These are phyloP conservation scores for Geotrichum citri-aurantii DNA, from an alignment of 1,139 yeast species.

Conservation along the genomic window DNA sequence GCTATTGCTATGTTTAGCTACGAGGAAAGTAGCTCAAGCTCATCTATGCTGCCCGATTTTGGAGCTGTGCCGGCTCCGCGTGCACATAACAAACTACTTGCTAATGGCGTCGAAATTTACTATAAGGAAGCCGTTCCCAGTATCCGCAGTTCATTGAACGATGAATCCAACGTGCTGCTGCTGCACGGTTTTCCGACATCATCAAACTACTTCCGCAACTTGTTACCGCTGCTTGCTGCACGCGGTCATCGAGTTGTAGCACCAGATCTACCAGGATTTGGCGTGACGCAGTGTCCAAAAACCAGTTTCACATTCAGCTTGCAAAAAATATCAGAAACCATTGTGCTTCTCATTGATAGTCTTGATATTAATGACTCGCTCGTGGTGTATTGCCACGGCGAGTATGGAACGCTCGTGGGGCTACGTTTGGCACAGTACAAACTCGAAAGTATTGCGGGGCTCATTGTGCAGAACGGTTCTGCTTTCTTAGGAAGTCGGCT, in stretches of 20 bases:
- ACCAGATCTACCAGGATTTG: conserved; percentile 45
- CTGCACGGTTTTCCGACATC: conserved; percentile 45
- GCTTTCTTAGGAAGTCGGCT: conserved; percentile 30
- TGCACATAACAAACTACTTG: neutral
- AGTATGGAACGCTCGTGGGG: conserved; percentile 44
- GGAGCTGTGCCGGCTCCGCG: neutral
- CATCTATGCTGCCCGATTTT: neutral
- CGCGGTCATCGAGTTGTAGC: conserved; percentile 34
- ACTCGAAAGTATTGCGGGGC: conserved; percentile 33
- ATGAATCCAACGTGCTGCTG: conserved; percentile 36
- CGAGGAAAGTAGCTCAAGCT: neutral
- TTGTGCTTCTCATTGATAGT: conserved; percentile 34
- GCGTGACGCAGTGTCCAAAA: conserved; percentile 36
- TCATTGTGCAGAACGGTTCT: conserved; percentile 43
- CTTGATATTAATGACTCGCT: conserved; percentile 32
- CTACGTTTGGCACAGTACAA: conserved; percentile 36
- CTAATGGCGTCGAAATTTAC: conserved; percentile 33
- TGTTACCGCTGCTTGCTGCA: conserved; percentile 38
- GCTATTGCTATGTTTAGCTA: neutral
- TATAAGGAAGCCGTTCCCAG: conserved; percentile 37
- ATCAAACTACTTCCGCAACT: conserved; percentile 38
- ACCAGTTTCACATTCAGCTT: conserved; percentile 33
- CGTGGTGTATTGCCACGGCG: conserved; percentile 38
- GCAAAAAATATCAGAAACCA: conserved; percentile 35
- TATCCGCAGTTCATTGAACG: conserved; percentile 28